Percentiles rank a stretch among this genome's conserved stretches.
Conservation (phyloP, 2,329 filamentous ascomycete species). For the Colletotrichum cordylinicola region DNA sequence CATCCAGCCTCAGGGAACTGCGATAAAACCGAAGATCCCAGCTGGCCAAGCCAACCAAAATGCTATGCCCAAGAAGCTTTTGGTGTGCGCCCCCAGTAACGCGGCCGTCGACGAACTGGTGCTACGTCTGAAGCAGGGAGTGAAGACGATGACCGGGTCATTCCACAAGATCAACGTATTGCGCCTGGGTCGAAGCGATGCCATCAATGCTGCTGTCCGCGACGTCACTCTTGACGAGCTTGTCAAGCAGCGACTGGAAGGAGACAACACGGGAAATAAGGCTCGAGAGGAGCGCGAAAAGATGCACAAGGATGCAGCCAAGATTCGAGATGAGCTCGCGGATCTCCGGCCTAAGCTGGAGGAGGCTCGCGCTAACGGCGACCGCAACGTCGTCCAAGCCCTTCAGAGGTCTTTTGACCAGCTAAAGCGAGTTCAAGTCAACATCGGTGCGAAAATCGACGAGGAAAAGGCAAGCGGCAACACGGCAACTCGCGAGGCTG, state of each 20-base stretch:
- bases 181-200: constrained; percentile 88
- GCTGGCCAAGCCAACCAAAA: constrained; percentile 34
- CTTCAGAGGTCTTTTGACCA: constrained; percentile 80
- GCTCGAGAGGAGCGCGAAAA: constrained; percentile 62
- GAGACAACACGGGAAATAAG: constrained; percentile 62
- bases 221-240: constrained; percentile 95
- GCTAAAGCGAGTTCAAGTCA: constrained; percentile 75
- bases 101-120: constrained; percentile 97
- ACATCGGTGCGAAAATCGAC: constrained; percentile 84
- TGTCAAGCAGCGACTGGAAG: constrained; percentile 75
- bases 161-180: constrained; percentile 83
- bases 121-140: constrained; percentile 85
- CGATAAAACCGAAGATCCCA: constrained; percentile 35
- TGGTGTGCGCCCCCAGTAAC: constrained; percentile 98
- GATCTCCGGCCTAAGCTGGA: constrained; percentile 76
- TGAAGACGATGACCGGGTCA: constrained; percentile 78
- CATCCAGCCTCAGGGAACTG: constrained; percentile 45
- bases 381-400: constrained; percentile 52
- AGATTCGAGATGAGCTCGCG: constrained; percentile 78
- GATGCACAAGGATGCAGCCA: constrained; percentile 67
- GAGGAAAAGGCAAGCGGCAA: constrained; percentile 86
- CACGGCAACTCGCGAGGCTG: constrained; percentile 80
- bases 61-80: constrained; percentile 75
- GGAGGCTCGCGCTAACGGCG: constrained; percentile 54
- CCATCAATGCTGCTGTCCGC: constrained; percentile 85